Evolutionary conservation across 352 stramenopile genomes (phyloP).

Genomic region (Globisporangium acanthophoron): DNA sequence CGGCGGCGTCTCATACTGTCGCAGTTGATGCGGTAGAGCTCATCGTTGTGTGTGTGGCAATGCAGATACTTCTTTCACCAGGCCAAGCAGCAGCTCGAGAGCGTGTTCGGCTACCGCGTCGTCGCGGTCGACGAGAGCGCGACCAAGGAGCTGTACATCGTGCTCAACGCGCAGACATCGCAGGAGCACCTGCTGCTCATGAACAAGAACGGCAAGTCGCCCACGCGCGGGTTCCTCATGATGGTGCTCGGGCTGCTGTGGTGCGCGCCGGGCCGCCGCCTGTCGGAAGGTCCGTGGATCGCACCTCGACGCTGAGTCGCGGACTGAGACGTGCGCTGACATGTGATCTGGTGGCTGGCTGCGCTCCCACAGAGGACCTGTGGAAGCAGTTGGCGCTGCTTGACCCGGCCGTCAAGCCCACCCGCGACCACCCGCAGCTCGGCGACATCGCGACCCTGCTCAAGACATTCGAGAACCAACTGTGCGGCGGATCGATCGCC

Average conservation of each 20-base stretch:
- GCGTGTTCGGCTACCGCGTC: slow-evolving; percentile 70
- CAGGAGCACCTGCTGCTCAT: slow-evolving; percentile 70
- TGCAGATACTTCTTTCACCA: slow-evolving; percentile 65
- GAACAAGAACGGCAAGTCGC: slow-evolving; percentile 68
- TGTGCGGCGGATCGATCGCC: slow-evolving; percentile 24
- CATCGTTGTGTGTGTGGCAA: not conserved
- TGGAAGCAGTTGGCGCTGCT: slow-evolving; percentile 72
- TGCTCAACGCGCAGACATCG: slow-evolving; percentile 66
- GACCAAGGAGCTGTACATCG: slow-evolving; percentile 67
- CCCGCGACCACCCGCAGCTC: slow-evolving; percentile 58
- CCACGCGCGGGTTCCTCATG: slow-evolving; percentile 69
- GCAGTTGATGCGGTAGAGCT: not conserved
- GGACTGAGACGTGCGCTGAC: too few species aligned
- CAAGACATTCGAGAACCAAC: slow-evolving; percentile 77
- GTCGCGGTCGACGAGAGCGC: slow-evolving; percentile 63
- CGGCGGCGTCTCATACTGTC: too few species aligned
- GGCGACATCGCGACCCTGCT: slow-evolving; percentile 63
- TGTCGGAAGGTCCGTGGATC: slow-evolving; percentile 53
- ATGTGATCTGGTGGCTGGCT: not conserved
- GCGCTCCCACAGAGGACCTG: slow-evolving; percentile 40
- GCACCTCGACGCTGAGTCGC: too few species aligned
- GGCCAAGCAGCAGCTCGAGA: slow-evolving; percentile 74
- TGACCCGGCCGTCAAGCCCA: slow-evolving; percentile 53
- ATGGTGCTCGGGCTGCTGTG: slow-evolving; percentile 78
- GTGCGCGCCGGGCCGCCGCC: slow-evolving; percentile 53